These are phyloP conservation scores for Beauveria caledonica DNA, from an alignment of 2,329 filamentous ascomycete species.

Conservation along the genomic window DNA sequence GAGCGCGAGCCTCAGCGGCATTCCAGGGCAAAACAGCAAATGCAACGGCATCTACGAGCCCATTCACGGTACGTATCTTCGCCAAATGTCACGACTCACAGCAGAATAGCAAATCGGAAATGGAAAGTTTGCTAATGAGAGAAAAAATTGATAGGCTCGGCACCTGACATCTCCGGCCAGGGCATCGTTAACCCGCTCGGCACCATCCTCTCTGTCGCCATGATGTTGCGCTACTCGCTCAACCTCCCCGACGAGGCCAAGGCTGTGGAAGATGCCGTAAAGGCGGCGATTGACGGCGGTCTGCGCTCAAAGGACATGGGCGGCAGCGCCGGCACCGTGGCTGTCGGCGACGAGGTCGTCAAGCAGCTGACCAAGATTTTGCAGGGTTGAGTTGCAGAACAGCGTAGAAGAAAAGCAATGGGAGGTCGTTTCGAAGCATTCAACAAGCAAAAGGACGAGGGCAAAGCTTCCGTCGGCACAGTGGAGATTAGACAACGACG, in stretches of 20 bases:
- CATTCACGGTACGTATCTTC: constrained; percentile 59
- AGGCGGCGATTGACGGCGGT: constrained; percentile 69
- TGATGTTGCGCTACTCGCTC: constrained; percentile 94
- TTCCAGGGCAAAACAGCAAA: constrained; percentile 75
- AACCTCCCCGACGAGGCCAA: constrained; percentile 68
- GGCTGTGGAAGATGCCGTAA: constrained; percentile 74
- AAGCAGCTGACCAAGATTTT: constrained; percentile 62
- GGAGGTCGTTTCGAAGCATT: no score
- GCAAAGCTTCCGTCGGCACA: no score
- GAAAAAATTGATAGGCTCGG: constrained; percentile 51
- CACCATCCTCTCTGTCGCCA: constrained; percentile 83
- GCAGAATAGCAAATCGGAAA: no score
- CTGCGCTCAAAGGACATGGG: constrained; percentile 79
- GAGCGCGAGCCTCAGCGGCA: constrained; percentile 75
- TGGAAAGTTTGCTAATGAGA: no score
- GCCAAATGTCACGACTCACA: no score
- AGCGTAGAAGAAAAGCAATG: no score
- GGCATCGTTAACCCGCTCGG: constrained; percentile 80
- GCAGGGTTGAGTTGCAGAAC: constrained; percentile 23
- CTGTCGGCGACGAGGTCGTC: constrained; percentile 72
- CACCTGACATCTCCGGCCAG: constrained; percentile 87
- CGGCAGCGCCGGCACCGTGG: constrained; percentile 61
- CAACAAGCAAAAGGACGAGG: no score
- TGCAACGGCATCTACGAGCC: constrained; percentile 97
- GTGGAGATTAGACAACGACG: no score